Evolutionary conservation across 768 basidiomycete genomes (phyloP), one percentile per base, ranked within the genome.

Genomic region (Gloeophyllum trabeum): DNA sequence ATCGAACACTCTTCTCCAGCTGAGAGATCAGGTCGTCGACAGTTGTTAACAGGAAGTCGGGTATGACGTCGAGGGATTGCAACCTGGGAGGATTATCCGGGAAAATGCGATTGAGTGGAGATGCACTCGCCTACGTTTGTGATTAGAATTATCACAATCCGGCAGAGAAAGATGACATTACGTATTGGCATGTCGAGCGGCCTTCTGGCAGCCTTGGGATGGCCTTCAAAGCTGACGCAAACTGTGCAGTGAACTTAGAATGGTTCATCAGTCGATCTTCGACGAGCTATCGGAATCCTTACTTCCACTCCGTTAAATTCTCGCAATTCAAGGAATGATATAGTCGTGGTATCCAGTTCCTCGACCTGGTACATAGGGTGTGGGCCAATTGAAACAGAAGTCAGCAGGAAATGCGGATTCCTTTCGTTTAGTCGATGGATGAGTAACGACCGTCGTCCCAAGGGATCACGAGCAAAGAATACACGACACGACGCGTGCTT

Each of bases 371-470:
- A 76, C n/a, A 50, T 53, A 19, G 63, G 47, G 43, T 69, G 55
- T 6, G 49, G 26, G 4, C 81, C 81, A 18, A 63, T 56, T 4
- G 83, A 80, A 3, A 78, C 78, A 1, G 87, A 90, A 5, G 77
- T 57, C 21, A 91, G 60, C 24, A 85, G 53, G 34, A 89, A 64
- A 46, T 69, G 70, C 0, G 81, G 77, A 4, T 60, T 60, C 14
- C 42, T 39, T 1, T 47, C 28, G 12, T 69, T 70, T 22, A 82
- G 81, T 44, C 59, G 64, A 44, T 83, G 83, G 24, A 87, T 63
- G 5, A 94, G 63, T 5, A 94, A 67, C n/a, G 90, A 92, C 37
- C 91, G 73, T 26, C 90, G 73, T 5, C 90, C 90, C 2, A 92
- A 71, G 3, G 88, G 87, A 58, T 94, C 90, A 41, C 88, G 70